These are phyloP conservation scores for Teunomyces panamensis DNA, from an alignment of 805 yeast species.

Conservation along the genomic window DNA sequence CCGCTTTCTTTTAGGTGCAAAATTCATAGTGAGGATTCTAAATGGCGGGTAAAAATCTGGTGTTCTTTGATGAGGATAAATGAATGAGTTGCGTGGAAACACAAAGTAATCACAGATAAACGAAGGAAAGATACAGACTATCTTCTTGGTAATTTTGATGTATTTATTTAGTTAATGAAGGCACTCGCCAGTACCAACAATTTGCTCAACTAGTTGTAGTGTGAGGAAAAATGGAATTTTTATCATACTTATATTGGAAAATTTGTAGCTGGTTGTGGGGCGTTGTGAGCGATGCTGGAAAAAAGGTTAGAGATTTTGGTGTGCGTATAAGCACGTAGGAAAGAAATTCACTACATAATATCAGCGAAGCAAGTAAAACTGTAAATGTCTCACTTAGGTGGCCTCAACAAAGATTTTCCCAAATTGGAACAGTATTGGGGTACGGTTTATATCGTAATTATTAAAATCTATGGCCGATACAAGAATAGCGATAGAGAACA, in stretches of 20 bases:
- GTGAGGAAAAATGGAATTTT: neutral
- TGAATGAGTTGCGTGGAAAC: neutral
- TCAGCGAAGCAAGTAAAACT: too few species aligned
- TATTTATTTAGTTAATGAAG: neutral
- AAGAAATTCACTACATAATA: neutral
- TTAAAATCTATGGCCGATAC: too few species aligned
- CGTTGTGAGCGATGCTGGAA: conserved; percentile 1
- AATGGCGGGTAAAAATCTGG: neutral
- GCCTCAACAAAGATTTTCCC: neutral
- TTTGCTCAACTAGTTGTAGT: neutral
- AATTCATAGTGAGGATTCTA: conserved; percentile 5
- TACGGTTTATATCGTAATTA: neutral
- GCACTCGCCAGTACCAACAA: neutral
- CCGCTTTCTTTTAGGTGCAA: conserved; percentile 19
- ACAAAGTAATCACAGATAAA: neutral
- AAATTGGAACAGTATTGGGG: neutral
- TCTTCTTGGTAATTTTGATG: neutral
- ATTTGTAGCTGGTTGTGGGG: conserved; percentile 1
- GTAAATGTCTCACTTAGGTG: neutral
- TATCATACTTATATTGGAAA: neutral
- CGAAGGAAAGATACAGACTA: neutral
- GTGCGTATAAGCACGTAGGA: neutral
- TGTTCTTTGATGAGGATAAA: neutral
- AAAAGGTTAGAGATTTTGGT: neutral
- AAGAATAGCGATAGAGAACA: too few species aligned